Evolutionary conservation across 129 eudicot genomes (phyloP).

Genomic region (carrot (Daucus carota)): DH1_v3.0 NC_030389.2:25951001-25951500

Average conservation of each 20-base stretch:
- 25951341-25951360: constrained; percentile 22
- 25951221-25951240: neutral
- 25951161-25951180: constrained; percentile 57
- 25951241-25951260: neutral
- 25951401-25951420: constrained; percentile 29
- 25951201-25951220: constrained; percentile 50
- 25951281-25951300: neutral
- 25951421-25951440: constrained; percentile 29
- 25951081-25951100: neutral
- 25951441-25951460: constrained; percentile 24
- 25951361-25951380: neutral
- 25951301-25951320: too few relatives aligned
- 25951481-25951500: constrained; percentile 31
- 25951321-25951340: constrained; percentile 4
- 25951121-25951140: constrained; percentile 26
- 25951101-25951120: constrained; percentile 22
- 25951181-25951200: constrained; percentile 50
- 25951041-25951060: neutral
- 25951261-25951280: too few relatives aligned
- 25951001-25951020: neutral
- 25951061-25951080: neutral
- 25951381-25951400: constrained; percentile 19
- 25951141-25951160: constrained; percentile 34
- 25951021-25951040: neutral
- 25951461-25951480: constrained; percentile 21